Conservation (phyloP, 2,329 filamentous ascomycete genomes). For the Fusarium veterinarium region DNA sequence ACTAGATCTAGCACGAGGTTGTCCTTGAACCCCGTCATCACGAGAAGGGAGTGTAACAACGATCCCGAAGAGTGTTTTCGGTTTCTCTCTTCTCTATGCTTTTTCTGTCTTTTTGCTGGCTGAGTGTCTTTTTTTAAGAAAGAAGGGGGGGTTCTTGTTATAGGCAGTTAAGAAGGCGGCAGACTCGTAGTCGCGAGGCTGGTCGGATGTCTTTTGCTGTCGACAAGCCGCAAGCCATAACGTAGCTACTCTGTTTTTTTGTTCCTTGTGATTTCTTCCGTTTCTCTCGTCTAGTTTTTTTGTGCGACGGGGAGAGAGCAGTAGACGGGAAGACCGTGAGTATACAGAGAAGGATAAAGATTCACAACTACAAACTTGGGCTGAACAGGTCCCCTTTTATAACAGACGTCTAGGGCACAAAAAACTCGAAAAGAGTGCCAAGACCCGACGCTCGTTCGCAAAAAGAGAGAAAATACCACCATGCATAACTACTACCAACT, state of each 20-base stretch:
- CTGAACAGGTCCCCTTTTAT: slow-evolving; percentile 35
- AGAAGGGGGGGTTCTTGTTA: slow-evolving; percentile 32
- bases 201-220: slow-evolving; percentile 41
- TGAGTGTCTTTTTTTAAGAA: neutral
- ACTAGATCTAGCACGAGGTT: slow-evolving; percentile 41
- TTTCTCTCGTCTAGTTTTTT: slow-evolving; percentile 15
- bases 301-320: neutral
- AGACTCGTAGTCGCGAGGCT: slow-evolving; percentile 43
- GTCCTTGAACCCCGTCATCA: slow-evolving; percentile 44
- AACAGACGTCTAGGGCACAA: slow-evolving; percentile 18
- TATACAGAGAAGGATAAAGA: slow-evolving; percentile 23
- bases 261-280: slow-evolving; percentile 6
- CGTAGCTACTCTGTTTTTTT: slow-evolving; percentile 31
- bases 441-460: slow-evolving; percentile 17
- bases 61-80: slow-evolving; percentile 12
- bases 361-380: slow-evolving; percentile 17
- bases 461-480: slow-evolving; percentile 12
- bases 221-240: slow-evolving; percentile 45
- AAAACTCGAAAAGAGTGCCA: slow-evolving; percentile 24
- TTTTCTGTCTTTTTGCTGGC: neutral
- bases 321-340: slow-evolving; percentile 6
- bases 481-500: slow-evolving; percentile 24
- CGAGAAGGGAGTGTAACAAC: slow-evolving; percentile 24
- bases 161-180: slow-evolving; percentile 44
- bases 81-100: slow-evolving; percentile 13